Percentiles rank a stretch among this genome's conserved stretches.
Evolutionary conservation across 768 basidiomycete genomes (phyloP).

Genomic region (Lepiota venenata): DNA sequence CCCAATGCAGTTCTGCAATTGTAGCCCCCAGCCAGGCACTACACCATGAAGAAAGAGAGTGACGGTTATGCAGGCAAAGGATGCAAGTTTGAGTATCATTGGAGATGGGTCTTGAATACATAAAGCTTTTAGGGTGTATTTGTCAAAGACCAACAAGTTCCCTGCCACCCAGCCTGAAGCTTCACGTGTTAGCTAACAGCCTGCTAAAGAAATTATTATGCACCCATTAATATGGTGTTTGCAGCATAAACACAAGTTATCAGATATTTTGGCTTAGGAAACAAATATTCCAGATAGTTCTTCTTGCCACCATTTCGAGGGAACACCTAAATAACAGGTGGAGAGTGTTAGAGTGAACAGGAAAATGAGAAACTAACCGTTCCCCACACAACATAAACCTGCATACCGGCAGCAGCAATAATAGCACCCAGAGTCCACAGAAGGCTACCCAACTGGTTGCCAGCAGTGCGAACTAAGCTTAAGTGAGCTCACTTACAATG

Average conservation of each 20-base stretch:
- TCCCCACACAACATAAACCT: slow-evolving; percentile 33
- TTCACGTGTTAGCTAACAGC: background rate
- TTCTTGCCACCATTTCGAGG: slow-evolving; percentile 62
- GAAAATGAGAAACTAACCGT: slow-evolving; percentile 21
- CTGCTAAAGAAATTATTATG: background rate
- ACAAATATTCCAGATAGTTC: slow-evolving; percentile 59
- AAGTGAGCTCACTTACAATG: slow-evolving; percentile 18
- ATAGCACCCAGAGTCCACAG: slow-evolving; percentile 35
- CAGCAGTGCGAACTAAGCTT: background rate
- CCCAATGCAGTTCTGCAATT: slow-evolving; percentile 59
- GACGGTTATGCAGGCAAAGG: slow-evolving; percentile 28
- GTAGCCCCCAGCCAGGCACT: slow-evolving; percentile 43
- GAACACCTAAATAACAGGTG: slow-evolving; percentile 31
- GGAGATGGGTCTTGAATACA: slow-evolving; percentile 14
- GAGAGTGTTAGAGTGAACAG: no score
- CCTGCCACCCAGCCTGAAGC: slow-evolving; percentile 19
- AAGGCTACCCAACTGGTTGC: slow-evolving; percentile 17
- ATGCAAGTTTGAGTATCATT: slow-evolving; percentile 20
- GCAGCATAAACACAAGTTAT: slow-evolving; percentile 47
- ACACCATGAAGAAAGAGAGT: slow-evolving; percentile 35
- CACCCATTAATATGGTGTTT: slow-evolving; percentile 41
- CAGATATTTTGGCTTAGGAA: slow-evolving; percentile 46
- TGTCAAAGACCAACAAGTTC: slow-evolving; percentile 52
- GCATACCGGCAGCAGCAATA: slow-evolving; percentile 31
- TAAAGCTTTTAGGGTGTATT: slow-evolving; percentile 34